phyloP scores from a whole-genome alignment of 192 early-diverging fungal species.

The Coemansia sp. region DNA sequence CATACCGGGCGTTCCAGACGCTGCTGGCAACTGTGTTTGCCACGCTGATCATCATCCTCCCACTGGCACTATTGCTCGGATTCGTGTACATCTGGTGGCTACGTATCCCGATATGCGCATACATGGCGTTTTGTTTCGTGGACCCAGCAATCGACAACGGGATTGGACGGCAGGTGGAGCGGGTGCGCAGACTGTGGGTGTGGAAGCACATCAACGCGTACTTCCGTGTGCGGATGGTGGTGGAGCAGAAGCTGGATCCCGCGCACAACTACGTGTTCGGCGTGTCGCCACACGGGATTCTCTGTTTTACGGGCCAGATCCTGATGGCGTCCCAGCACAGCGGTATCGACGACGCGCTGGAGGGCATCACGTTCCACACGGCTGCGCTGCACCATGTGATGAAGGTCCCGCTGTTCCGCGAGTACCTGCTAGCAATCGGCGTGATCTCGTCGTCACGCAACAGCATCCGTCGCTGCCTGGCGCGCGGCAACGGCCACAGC shows the following conservation, averaged over 20 bases:
- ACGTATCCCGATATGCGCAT: slow-evolving; percentile 36
- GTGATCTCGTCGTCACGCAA: slow-evolving; percentile 71
- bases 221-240: slow-evolving; percentile 77
- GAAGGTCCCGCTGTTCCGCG: slow-evolving; percentile 79
- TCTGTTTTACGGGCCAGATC: slow-evolving; percentile 78
- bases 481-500: slow-evolving; percentile 72
- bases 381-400: slow-evolving; percentile 79
- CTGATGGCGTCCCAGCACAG: slow-evolving; percentile 83
- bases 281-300: slow-evolving; percentile 87
- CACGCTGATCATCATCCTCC: slow-evolving; percentile 35
- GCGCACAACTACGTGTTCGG: slow-evolving; percentile 87
- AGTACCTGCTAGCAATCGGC: slow-evolving; percentile 77
- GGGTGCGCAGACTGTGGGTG: slow-evolving; percentile 55
- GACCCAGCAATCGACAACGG: slow-evolving; percentile 48
- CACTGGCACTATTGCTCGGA: slow-evolving; percentile 18
- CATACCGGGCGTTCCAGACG: slow-evolving; percentile 21
- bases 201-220: slow-evolving; percentile 85
- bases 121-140: slow-evolving; percentile 43
- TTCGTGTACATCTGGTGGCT: slow-evolving; percentile 27
- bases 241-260: slow-evolving; percentile 83
- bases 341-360: slow-evolving; percentile 69
- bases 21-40: slow-evolving; percentile 37
- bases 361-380: slow-evolving; percentile 63
- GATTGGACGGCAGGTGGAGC: slow-evolving; percentile 60
- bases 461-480: slow-evolving; percentile 77